Evolutionary conservation across 306 rosid genomes (phyloP).

Genomic region (Luffa acutangula): DNA sequence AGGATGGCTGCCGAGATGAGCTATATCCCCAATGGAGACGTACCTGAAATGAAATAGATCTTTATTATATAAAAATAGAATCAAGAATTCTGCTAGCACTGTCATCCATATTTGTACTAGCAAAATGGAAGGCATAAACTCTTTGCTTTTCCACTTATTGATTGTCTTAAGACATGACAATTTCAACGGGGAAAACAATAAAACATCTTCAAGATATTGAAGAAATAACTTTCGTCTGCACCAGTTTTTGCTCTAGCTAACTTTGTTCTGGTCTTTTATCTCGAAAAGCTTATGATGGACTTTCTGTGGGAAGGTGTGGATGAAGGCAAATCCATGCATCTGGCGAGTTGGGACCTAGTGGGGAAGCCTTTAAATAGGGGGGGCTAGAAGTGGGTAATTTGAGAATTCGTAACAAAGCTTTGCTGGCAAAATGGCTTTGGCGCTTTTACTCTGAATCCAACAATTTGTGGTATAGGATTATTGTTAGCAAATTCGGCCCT

Average conservation of each 20-base stretch:
- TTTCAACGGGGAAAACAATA: not conserved
- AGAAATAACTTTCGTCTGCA: not conserved
- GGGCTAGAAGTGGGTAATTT: no score
- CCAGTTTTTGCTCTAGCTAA: not conserved
- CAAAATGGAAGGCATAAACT: not conserved
- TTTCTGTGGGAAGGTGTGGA: no score
- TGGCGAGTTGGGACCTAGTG: no score
- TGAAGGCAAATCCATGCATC: no score
- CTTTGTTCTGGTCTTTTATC: not conserved
- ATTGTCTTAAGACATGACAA: not conserved
- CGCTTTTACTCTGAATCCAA: no score
- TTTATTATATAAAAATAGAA: slow-evolving; percentile 5
- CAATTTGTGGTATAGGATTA: no score
- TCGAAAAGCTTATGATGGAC: no score
- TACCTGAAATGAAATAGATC: slow-evolving; percentile 36
- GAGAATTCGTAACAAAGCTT: no score
- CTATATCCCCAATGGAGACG: slow-evolving; percentile 71
- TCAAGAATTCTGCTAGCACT: not conserved
- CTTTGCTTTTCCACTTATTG: not conserved
- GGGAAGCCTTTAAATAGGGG: no score
- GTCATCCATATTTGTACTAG: not conserved
- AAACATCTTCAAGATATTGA: not conserved
- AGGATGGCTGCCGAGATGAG: slow-evolving; percentile 80
- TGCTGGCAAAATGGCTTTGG: no score
- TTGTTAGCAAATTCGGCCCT: no score